Conservation (phyloP, 768 basidiomycete species). For the Leccinum broughii region DNA sequence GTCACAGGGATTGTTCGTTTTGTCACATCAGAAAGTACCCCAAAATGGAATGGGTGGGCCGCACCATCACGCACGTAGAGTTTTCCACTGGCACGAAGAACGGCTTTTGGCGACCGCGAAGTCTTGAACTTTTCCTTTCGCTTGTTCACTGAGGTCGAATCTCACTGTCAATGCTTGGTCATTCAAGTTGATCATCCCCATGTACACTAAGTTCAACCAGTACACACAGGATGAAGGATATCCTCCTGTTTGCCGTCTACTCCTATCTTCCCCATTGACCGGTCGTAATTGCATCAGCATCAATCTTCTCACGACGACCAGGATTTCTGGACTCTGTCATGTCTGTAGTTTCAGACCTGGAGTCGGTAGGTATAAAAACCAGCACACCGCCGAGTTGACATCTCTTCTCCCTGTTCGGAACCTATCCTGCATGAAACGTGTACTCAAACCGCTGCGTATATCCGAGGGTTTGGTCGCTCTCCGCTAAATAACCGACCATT, state of each 20-base stretch:
- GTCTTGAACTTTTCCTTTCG: not conserved
- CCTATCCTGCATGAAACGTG: not conserved
- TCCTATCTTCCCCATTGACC: not conserved
- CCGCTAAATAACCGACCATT: not conserved
- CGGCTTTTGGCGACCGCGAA: not conserved
- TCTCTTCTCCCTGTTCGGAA: not conserved
- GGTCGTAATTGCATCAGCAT: not conserved
- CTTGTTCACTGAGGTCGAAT: not conserved
- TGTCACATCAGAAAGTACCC: not conserved
- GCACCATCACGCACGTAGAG: not conserved
- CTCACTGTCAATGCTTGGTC: not conserved
- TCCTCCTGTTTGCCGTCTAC: not conserved
- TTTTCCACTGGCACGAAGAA: not conserved
- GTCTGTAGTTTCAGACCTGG: not conserved
- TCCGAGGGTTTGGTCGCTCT: not conserved
- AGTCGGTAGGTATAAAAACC: not conserved
- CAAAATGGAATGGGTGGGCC: not conserved
- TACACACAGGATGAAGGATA: not conserved
- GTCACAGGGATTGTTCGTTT: not conserved
- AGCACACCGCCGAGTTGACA: not conserved
- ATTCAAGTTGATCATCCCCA: not conserved
- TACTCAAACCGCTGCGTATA: not conserved
- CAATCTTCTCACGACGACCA: not conserved
- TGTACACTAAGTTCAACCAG: not conserved
- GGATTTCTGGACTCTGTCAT: not conserved